phyloP scores from a whole-genome alignment of 495 filamentous ascomycete genomes.

The Penicillium waksmanii region DNA sequence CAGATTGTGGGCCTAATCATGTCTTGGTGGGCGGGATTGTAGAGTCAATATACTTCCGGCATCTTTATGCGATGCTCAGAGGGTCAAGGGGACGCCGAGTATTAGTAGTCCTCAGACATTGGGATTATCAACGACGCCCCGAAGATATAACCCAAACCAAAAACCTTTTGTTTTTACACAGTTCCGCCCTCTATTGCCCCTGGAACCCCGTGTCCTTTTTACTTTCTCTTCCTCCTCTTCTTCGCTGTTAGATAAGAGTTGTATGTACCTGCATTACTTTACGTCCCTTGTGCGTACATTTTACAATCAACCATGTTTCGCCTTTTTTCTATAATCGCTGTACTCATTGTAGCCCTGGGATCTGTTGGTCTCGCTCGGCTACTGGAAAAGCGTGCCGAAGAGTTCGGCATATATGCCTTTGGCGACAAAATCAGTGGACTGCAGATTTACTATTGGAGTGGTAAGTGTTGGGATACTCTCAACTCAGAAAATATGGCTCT shows the following conservation, averaged over 20 bases:
- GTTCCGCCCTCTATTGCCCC: neutral
- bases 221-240: neutral
- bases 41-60: neutral
- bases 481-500: neutral
- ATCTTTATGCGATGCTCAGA: slow-evolving; percentile 1
- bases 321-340: neutral
- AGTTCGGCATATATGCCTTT: slow-evolving; percentile 41
- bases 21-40: neutral
- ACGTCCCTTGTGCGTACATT: neutral
- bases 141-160: neutral
- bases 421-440: slow-evolving; percentile 38
- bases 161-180: neutral
- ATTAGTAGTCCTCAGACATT: neutral
- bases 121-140: too few species aligned
- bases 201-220: neutral
- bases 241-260: neutral
- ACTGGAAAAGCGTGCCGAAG: slow-evolving; percentile 8
- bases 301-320: slow-evolving; percentile 4
- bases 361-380: slow-evolving; percentile 16
- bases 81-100: neutral
- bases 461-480: slow-evolving; percentile 18
- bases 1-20: neutral
- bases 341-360: slow-evolving; percentile 1
- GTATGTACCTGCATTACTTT: neutral
- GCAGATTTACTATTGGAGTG: slow-evolving; percentile 37